Evolutionary conservation across 108 stramenopile genomes (phyloP), one percentile per base, ranked within the genome.

Genomic region (Stephanodiscus triporus): DNA sequence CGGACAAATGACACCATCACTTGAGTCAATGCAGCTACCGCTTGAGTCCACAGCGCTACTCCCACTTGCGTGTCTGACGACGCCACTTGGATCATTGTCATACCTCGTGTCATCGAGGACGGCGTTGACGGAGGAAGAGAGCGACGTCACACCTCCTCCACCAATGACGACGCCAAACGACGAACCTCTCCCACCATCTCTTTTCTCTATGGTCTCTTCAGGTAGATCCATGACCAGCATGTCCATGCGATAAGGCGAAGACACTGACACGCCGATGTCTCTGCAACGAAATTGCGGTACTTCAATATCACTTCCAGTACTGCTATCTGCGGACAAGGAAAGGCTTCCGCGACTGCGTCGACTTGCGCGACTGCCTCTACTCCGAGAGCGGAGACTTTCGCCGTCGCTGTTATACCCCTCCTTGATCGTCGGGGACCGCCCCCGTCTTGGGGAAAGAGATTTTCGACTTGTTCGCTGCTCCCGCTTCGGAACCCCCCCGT

Each of bases 321-420:
- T 45, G 43, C 43, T 45, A 16, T 45, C 43, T 3, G 16, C 14
- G 43, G 43, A 45, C 16, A 45, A 16, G 13, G 43, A 45, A 16
- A 45, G 3, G 43, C 43, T 45, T 16, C 43, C 43, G 43, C 43
- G 43, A 45, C 43, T 45, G 43, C 43, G 0, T 14, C 13, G 14
- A 45, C 43, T 45, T 16, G 43, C 43, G 16, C 43, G 43, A 45
- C 43, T 45, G 16, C 43, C 43, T 45, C 43, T 45, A 45, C 43
- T 45, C 16, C 43, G 43, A 45, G 43, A 45, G 26, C 30, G 56
- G 27, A 57, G 27, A 57, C 56, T 57, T 30, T 57, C 56, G 17
- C 56, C 30, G 17, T 57, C 56, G 29, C 56, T 57, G 10, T 57
- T 57, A 20, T 34, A 57, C 8, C 56, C 56, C 27, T 27, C 29